Evolutionary conservation across 768 basidiomycete genomes (phyloP).

Genomic region (Cystofilobasidium bisporidii): DNA sequence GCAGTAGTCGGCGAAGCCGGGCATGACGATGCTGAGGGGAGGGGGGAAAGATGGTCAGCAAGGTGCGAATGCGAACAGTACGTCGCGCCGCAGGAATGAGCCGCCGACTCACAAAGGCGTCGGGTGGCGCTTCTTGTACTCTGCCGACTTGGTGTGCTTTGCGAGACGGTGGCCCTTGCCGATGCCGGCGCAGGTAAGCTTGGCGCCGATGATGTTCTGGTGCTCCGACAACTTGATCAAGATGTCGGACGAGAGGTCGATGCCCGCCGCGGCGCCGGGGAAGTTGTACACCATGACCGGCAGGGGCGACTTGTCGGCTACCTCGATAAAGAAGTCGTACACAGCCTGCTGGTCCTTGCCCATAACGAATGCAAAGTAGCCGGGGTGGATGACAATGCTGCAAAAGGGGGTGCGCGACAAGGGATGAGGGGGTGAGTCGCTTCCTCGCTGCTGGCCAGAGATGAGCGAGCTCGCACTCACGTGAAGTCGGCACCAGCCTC

Average conservation of each 20-base stretch:
- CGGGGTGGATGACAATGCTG: constrained; percentile 26
- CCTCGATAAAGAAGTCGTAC: constrained; percentile 44
- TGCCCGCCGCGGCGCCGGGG: constrained; percentile 53
- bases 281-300: constrained; percentile 67
- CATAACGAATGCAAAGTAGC: constrained; percentile 54
- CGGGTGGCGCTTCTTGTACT: constrained; percentile 32
- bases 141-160: constrained; percentile 44
- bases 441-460: no score
- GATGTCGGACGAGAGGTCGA: constrained; percentile 73
- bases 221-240: constrained; percentile 60
- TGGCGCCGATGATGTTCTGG: constrained; percentile 76
- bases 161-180: constrained; percentile 67
- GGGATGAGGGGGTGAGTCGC: constrained; percentile 16
- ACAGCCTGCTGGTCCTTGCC: constrained; percentile 37
- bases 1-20: constrained; percentile 63
- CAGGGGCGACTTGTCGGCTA: constrained; percentile 44
- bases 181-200: constrained; percentile 71
- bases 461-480: constrained; percentile 46
- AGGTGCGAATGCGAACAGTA: constrained; percentile 33
- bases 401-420: background rate
- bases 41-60: background rate
- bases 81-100: background rate
- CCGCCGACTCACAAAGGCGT: constrained; percentile 21
- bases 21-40: constrained; percentile 45
- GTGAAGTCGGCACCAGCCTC: constrained; percentile 73